Evolutionary conservation across 2,329 filamentous ascomycete genomes (phyloP).

Genomic region (Aspergillus nomiae): DNA sequence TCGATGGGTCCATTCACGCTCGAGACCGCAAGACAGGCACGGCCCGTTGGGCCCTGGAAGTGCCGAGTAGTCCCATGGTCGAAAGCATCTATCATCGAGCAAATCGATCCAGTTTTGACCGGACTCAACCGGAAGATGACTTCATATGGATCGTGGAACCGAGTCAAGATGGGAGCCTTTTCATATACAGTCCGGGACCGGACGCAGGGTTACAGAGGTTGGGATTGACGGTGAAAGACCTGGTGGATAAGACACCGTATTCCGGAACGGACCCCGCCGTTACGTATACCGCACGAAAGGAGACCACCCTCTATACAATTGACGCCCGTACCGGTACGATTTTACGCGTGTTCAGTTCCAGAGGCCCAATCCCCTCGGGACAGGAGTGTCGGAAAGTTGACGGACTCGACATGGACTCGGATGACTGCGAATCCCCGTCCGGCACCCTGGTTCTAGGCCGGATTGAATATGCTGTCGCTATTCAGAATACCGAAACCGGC

Average conservation of each 20-base stretch:
- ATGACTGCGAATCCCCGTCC: conserved; percentile 72
- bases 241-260: conserved; percentile 84
- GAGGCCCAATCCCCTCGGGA: conserved; percentile 68
- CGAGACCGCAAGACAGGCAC: conserved; percentile 83
- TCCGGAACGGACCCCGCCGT: conserved; percentile 74
- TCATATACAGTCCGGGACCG: conserved; percentile 74
- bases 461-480: conserved; percentile 86
- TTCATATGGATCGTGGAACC: conserved; percentile 96
- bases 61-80: conserved; percentile 79
- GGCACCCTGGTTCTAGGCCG: conserved; percentile 82
- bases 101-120: conserved; percentile 64
- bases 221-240: conserved; percentile 64
- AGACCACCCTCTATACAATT: conserved; percentile 83
- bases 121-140: conserved; percentile 69
- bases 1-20: conserved; percentile 95
- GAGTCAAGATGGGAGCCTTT: conserved; percentile 80
- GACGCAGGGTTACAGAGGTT: conserved; percentile 50
- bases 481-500: conserved; percentile 73
- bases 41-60: conserved; percentile 81
- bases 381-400: conserved; percentile 75
- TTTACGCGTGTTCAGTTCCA: conserved; percentile 79
- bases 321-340: conserved; percentile 83
- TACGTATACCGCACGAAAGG: conserved; percentile 89
- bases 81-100: conserved; percentile 80
- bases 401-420: conserved; percentile 60